phyloP scores from a whole-genome alignment of 2,329 filamentous ascomycete species.

The Neonectria magnoliae region DNA sequence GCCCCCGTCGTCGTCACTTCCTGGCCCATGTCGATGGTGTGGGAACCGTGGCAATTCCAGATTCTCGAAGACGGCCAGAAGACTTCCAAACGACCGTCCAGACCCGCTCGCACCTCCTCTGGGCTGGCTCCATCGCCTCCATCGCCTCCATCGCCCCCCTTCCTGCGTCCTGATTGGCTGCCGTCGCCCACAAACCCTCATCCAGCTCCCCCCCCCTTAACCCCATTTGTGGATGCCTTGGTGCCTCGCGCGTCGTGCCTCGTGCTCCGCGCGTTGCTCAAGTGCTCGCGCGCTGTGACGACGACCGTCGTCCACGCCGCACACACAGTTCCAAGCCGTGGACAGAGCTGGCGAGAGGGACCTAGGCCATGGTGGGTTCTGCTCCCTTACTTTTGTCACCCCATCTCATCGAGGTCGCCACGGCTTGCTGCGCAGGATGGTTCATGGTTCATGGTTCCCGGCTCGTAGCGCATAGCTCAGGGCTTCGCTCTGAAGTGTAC shows the following conservation, averaged over 20 bases:
- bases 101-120: conserved; percentile 28
- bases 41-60: conserved; percentile 36
- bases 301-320: not conserved
- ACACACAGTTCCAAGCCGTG: not conserved
- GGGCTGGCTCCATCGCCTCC: not conserved
- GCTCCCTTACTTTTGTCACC: conserved; percentile 18
- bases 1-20: conserved; percentile 31
- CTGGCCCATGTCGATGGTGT: conserved; percentile 32
- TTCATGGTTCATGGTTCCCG: conserved; percentile 19
- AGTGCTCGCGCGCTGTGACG: conserved; percentile 6
- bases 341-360: not conserved
- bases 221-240: conserved; percentile 14
- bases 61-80: conserved; percentile 45
- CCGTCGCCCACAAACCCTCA: conserved; percentile 10
- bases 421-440: conserved; percentile 13
- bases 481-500: not conserved
- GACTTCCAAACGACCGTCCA: conserved; percentile 37
- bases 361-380: not conserved
- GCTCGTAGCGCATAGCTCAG: not conserved
- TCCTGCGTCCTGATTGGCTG: not conserved
- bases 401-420: conserved; percentile 17
- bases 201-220: conserved; percentile 6
- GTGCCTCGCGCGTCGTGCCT: conserved; percentile 21
- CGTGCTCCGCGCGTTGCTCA: conserved; percentile 14
- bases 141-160: not conserved